phyloP scores from a whole-genome alignment of 2,329 filamentous ascomycete species.

The Xylaria sp. region DNA sequence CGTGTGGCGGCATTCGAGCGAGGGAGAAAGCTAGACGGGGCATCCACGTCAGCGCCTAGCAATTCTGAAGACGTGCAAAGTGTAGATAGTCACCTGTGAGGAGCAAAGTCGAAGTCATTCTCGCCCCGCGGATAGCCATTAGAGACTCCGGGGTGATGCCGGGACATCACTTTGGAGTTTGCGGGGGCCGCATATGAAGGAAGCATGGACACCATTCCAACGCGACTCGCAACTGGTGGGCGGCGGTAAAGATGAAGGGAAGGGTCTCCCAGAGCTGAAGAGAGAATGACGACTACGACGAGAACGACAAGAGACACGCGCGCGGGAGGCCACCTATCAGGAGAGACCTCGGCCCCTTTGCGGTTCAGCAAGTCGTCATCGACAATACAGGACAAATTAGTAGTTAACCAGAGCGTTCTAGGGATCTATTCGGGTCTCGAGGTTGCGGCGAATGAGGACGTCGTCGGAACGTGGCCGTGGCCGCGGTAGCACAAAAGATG shows the following conservation, averaged over 20 bases:
- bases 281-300: neutral
- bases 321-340: slow-evolving; percentile 37
- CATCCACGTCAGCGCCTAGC: slow-evolving; percentile 31
- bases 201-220: slow-evolving; percentile 72
- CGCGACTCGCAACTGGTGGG: slow-evolving; percentile 17
- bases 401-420: slow-evolving; percentile 1
- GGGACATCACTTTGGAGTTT: slow-evolving; percentile 80
- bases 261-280: slow-evolving; percentile 11
- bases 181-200: slow-evolving; percentile 66
- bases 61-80: slow-evolving; percentile 1
- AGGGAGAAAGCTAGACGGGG: slow-evolving; percentile 80
- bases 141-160: slow-evolving; percentile 81
- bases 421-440: neutral
- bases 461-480: slow-evolving; percentile 14
- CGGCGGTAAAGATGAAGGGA: slow-evolving; percentile 19
- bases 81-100: slow-evolving; percentile 77
- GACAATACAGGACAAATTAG: slow-evolving; percentile 26
- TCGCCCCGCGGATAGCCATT: slow-evolving; percentile 80
- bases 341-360: slow-evolving; percentile 38
- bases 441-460: slow-evolving; percentile 7
- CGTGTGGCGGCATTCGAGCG: slow-evolving; percentile 77
- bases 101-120: slow-evolving; percentile 86
- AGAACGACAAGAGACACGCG: slow-evolving; percentile 29
- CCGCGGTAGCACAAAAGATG: slow-evolving; percentile 16
- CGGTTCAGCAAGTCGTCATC: slow-evolving; percentile 37